Conservation (phyloP, 495 filamentous ascomycete species). For the Oidiodendron maius region DNA sequence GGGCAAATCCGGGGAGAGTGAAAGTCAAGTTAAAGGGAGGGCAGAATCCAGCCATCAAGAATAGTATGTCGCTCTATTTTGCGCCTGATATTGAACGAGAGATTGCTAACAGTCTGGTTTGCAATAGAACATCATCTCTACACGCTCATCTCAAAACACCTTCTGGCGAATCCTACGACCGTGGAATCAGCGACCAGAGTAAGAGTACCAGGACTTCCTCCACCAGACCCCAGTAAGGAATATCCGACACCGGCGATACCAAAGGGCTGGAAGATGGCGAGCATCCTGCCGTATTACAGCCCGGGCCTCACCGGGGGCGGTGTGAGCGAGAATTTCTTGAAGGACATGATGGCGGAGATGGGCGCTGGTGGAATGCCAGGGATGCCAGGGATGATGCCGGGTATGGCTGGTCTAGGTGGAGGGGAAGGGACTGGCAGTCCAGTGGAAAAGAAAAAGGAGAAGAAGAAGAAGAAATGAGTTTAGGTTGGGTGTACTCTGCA, state of each 20-base stretch:
- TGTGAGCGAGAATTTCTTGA: constrained; percentile 91
- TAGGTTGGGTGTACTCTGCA: not conserved
- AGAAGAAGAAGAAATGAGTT: constrained; percentile 27
- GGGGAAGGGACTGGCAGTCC: constrained; percentile 12
- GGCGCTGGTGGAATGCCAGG: constrained; percentile 30
- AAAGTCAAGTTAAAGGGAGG: constrained; percentile 65
- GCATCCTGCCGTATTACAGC: constrained; percentile 76
- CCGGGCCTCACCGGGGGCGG: constrained; percentile 89
- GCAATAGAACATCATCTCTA: constrained; percentile 75
- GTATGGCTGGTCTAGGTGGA: constrained; percentile 9
- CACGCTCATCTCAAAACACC: constrained; percentile 64
- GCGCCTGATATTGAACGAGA: not conserved
- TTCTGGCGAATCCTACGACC: constrained; percentile 69
- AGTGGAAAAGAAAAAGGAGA: constrained; percentile 39
- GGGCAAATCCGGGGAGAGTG: constrained; percentile 92
- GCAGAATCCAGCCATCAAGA: constrained; percentile 55
- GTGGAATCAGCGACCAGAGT: constrained; percentile 43
- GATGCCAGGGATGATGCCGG: constrained; percentile 37
- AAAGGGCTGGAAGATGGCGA: constrained; percentile 85
- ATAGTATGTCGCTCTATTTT: constrained; percentile 51
- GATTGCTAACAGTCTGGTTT: not conserved
- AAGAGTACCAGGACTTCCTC: constrained; percentile 25
- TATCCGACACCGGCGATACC: constrained; percentile 71
- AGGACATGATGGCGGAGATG: constrained; percentile 98
- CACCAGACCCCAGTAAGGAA: constrained; percentile 49